Evolutionary conservation across 2,329 filamentous ascomycete genomes (phyloP).

Genomic region (Fusarium mundagurra): DNA sequence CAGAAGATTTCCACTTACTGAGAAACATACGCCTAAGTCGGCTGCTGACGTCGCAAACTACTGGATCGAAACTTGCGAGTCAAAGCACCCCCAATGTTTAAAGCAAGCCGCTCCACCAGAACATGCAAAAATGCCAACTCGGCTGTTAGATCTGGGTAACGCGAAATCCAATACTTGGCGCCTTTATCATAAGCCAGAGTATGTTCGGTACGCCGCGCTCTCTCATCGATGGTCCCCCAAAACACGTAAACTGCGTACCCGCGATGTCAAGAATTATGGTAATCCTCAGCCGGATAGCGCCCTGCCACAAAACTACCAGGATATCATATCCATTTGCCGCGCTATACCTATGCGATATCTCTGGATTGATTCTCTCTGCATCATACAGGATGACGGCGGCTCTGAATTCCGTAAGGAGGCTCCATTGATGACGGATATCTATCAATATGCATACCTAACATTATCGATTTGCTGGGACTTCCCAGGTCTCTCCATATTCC

Average conservation of each 20-base stretch:
- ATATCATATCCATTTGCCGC: not conserved
- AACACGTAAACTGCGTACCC: rapidly evolving
- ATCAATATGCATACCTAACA: not conserved
- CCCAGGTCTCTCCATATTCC: rapidly evolving
- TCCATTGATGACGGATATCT: not conserved
- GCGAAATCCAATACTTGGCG: rapidly evolving
- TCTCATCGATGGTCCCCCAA: not conserved
- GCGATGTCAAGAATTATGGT: rapidly evolving
- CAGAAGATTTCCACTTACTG: rapidly evolving
- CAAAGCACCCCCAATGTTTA: not conserved
- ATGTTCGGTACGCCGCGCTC: not conserved
- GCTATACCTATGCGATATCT: not conserved
- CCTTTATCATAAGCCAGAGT: not conserved
- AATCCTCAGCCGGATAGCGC: rapidly evolving
- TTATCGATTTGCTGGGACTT: not conserved
- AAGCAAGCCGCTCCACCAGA: not conserved
- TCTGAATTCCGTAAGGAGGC: not conserved
- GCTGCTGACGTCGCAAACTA: not conserved
- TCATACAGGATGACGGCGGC: not conserved
- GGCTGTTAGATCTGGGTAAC: rapidly evolving
- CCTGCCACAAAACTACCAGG: not conserved
- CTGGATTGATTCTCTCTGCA: not conserved
- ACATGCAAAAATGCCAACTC: not conserved
- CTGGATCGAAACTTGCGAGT: not conserved
- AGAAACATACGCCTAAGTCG: not conserved